Evolutionary conservation across 1,284 basidiomycete genomes (phyloP), one percentile per base, ranked within the genome.

Genomic region (Ustilago xerochloae): DNA sequence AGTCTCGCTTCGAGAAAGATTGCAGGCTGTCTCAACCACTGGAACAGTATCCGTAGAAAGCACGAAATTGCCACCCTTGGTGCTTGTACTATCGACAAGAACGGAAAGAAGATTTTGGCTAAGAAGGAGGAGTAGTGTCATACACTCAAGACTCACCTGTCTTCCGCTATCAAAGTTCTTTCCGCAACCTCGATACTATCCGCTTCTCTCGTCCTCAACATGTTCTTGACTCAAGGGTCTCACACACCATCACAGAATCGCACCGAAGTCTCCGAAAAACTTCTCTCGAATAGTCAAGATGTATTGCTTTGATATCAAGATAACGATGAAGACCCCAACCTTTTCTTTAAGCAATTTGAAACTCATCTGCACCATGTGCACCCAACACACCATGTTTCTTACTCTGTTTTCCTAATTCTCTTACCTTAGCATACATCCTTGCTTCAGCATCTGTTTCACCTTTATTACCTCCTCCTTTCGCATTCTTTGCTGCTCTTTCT

Each of bases 361-460:
- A 82, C 56, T 82, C 81, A 24, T 81, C 81, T 22, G 88, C 87
- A 30, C 90, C 91, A 73, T 88, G 90, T 63, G 90, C 90, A 62
- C 90, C 89, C 87, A 96, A 89, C 70, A 90, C 88, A 29, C 94
- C 94, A 36, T 89, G 89, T 83, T 90, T 90, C 87, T 92, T 94
- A 62, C 89, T 88, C 66, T 91, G 85, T 57, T 91, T 88, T n/a
- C 94, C 94, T 84, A 94, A 91, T 30, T 89, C 88, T 49, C 94
- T 88, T 33, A 97, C 94, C 36, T 92, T 90, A 53, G 90, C 90
- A 80, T 92, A 90, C 94, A 97, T 97, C 49, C 93, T 88, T 79
- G 87, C 87, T 85, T 95, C 93, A 6, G 91, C 89, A 67, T 90
- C 50, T 76, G 71, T n/a, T 63, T 63, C 4, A 54, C 59, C 54